phyloP scores from a whole-genome alignment of 148 eudicot species.

The Oxyria digyna region DNA sequence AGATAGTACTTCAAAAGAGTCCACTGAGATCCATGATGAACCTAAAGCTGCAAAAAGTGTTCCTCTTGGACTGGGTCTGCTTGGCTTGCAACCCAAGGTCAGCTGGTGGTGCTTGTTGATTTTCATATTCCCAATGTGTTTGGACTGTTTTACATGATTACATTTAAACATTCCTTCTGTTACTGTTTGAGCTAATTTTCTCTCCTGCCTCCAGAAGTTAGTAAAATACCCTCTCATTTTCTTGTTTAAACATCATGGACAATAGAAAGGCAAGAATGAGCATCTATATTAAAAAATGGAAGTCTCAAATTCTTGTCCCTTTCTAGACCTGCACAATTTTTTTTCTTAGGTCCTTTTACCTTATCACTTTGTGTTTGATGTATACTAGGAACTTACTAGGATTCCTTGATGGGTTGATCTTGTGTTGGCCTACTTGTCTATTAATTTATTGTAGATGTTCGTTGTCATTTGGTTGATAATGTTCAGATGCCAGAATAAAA shows the following conservation, averaged over 20 bases:
- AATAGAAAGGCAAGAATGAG: background rate
- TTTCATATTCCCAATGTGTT: background rate
- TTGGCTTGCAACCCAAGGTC: constrained; percentile 91
- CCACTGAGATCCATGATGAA: constrained; percentile 22
- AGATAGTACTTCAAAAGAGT: constrained; percentile 12
- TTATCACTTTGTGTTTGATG: background rate
- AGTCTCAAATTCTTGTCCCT: background rate
- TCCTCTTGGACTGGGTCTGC: constrained; percentile 85
- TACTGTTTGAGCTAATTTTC: too few relatives aligned
- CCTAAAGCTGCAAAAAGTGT: constrained; percentile 29
- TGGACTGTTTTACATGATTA: too few relatives aligned
- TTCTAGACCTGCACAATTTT: background rate
- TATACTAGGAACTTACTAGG: background rate
- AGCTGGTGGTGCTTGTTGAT: background rate
- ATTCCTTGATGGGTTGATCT: background rate
- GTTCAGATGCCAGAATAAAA: background rate
- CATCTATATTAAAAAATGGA: background rate
- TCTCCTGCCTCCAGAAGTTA: too few relatives aligned
- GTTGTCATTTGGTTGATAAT: background rate
- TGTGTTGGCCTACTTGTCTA: background rate
- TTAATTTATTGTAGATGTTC: background rate
- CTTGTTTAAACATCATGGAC: background rate
- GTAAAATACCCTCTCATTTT: too few relatives aligned
- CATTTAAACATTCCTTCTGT: too few relatives aligned
- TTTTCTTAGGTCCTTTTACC: background rate